These are phyloP conservation scores for Gastrodia elata DNA, from an alignment of 106 monocot genomes.

Conservation along the genomic window DNA sequence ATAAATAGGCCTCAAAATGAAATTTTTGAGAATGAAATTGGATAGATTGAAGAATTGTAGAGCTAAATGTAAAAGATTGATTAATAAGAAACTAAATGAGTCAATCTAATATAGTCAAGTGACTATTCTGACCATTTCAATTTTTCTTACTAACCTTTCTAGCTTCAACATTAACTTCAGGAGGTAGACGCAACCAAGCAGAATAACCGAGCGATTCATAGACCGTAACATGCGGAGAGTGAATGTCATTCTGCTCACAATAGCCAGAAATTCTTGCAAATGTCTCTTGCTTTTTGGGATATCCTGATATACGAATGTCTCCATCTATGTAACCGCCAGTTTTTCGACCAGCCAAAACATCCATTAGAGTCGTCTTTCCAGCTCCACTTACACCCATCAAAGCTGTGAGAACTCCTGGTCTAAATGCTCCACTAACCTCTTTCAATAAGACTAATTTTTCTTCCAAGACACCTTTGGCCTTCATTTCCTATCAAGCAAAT, in stretches of 20 bases:
- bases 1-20: too few relatives aligned
- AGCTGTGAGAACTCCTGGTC: constrained; percentile 25
- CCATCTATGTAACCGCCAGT: constrained; percentile 27
- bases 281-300: constrained; percentile 25
- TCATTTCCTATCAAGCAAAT: constrained; percentile 15
- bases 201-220: constrained; percentile 26
- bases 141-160: constrained; percentile 13
- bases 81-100: too few relatives aligned
- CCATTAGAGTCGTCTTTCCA: constrained; percentile 29
- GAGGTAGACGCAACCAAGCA: constrained; percentile 21
- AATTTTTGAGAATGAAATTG: too few relatives aligned
- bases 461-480: constrained; percentile 16
- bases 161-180: constrained; percentile 17
- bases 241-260: constrained; percentile 28
- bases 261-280: constrained; percentile 27
- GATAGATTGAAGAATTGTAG: too few relatives aligned
- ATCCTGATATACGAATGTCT: constrained; percentile 19
- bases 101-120: neutral
- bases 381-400: constrained; percentile 29
- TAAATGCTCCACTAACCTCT: constrained; percentile 25
- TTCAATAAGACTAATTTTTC: constrained; percentile 19
- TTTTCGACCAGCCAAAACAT: constrained; percentile 26
- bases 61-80: too few relatives aligned
- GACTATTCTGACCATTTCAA: neutral
- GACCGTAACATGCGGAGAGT: constrained; percentile 23